Conservation (phyloP, 2,329 filamentous ascomycete genomes). For the Beauveria asiatica region DNA sequence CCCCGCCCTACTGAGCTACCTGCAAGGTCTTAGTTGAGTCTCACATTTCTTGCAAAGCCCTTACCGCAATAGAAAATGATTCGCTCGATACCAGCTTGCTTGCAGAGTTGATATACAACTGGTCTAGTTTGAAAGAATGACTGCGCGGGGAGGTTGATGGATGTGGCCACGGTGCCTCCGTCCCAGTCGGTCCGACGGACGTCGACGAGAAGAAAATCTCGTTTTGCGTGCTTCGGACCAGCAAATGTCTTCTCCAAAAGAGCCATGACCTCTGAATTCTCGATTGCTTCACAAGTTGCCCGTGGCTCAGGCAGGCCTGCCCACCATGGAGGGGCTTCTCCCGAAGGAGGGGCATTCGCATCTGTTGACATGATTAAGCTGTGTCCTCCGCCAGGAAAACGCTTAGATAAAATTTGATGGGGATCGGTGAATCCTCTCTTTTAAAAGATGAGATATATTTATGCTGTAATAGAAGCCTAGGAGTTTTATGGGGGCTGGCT, state of each 20-base stretch:
- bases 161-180: slow-evolving; percentile 51
- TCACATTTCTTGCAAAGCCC: neutral
- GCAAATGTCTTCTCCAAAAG: slow-evolving; percentile 31
- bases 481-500: no score
- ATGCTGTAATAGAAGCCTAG: neutral
- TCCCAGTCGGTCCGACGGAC: slow-evolving; percentile 45
- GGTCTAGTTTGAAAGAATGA: slow-evolving; percentile 43
- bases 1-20: slow-evolving; percentile 44
- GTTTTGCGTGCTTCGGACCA: slow-evolving; percentile 18
- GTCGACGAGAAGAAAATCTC: slow-evolving; percentile 41
- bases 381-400: neutral
- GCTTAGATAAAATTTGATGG: neutral
- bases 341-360: slow-evolving; percentile 4
- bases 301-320: slow-evolving; percentile 34
- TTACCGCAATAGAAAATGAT: slow-evolving; percentile 50
- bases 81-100: slow-evolving; percentile 37
- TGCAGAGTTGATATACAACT: slow-evolving; percentile 39
- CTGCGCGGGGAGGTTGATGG: slow-evolving; percentile 50
- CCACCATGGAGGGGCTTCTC: slow-evolving; percentile 27
- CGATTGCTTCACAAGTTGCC: slow-evolving; percentile 29
- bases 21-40: slow-evolving; percentile 16
- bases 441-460: neutral
- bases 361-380: neutral
- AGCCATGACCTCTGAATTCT: slow-evolving; percentile 30
- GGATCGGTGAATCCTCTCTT: neutral